Evolutionary conservation across 352 stramenopile genomes (phyloP), one percentile per base, ranked within the genome.

Genomic region (Globisporangium spiculum): DNA sequence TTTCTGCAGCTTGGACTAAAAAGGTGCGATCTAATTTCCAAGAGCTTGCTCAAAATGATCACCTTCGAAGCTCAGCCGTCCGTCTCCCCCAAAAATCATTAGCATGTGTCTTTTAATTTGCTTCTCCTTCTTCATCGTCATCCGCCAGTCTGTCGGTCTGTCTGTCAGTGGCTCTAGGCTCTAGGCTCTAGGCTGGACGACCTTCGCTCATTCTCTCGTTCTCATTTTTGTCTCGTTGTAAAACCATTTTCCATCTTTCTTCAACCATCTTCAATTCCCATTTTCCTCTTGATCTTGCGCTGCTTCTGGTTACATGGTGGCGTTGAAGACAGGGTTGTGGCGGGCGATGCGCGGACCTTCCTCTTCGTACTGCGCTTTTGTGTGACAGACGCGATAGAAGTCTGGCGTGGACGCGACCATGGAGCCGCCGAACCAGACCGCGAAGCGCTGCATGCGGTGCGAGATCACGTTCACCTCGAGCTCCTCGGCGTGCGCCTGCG

Each of bases 351-450:
- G 88, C 36, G 96, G 92, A 7, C 96, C 96, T 83, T 99, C 94
- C 70, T 99, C 96, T 27, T 98, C 94, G 85, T 99, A 99, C 82
- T 98, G 92, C 24, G 89, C 91, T 79, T 98, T 98, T 34, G 96
- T 99, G 90, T 98, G 93, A 87, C 96, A 98, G 46, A 98, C 92
- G 57, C 89, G 84, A 74, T 97, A 97, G 65, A 99, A 99, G 67
- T 98, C 91, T 20, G 90, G 88, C 61, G 90, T 97, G n/a, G 92
- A 97, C 14, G 93, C 95, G 30, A 98, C 88, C 90, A 98, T 97
- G 70, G 74, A 91, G 56, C 95, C 95, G 44, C 95, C 95, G 67
- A 98, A 98, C 93, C 93, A 98, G 53, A 98, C 95, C 22, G 96
- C 93, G 71, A 96, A 98, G 67, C 92, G 84, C 84, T 98, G 94